These are phyloP conservation scores for Alternaria arborescens DNA, from an alignment of 2,329 filamentous ascomycete genomes.

Conservation along the genomic window DNA sequence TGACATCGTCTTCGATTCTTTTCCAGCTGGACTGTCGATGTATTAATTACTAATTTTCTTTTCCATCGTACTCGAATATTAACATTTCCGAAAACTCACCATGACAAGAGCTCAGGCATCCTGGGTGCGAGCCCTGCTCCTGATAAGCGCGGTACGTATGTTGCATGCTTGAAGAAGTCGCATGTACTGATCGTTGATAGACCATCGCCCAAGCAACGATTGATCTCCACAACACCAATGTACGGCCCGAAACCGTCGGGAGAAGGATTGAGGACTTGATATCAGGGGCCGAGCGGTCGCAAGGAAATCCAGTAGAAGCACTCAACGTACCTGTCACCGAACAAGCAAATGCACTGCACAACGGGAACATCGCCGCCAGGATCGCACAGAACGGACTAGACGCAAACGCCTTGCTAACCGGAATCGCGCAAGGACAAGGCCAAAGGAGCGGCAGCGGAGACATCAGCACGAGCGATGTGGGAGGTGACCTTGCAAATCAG, in stretches of 20 bases:
- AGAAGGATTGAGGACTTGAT: conserved; percentile 37
- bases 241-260: conserved; percentile 32
- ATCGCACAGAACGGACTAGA: conserved; percentile 30
- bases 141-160: conserved; percentile 42
- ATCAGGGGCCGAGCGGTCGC: conserved; percentile 32
- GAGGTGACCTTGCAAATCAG: conserved; percentile 28
- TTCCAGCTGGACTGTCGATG: conserved; percentile 49
- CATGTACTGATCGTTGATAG: conserved; percentile 33
- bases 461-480: conserved; percentile 19
- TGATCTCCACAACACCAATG: conserved; percentile 34
- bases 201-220: conserved; percentile 35
- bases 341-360: conserved; percentile 19
- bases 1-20: conserved; percentile 32
- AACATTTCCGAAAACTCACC: conserved; percentile 5
- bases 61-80: neutral
- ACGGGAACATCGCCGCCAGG: conserved; percentile 21
- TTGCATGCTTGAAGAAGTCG: neutral
- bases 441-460: conserved; percentile 10
- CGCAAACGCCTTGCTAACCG: conserved; percentile 29
- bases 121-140: conserved; percentile 37
- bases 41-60: conserved; percentile 41
- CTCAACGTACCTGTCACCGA: conserved; percentile 18
- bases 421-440: conserved; percentile 21
- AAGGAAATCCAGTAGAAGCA: conserved; percentile 18
- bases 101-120: conserved; percentile 44